These are phyloP conservation scores for Calonectria pauciramosa DNA, from an alignment of 2,329 filamentous ascomycete genomes.

Conservation along the genomic window DNA sequence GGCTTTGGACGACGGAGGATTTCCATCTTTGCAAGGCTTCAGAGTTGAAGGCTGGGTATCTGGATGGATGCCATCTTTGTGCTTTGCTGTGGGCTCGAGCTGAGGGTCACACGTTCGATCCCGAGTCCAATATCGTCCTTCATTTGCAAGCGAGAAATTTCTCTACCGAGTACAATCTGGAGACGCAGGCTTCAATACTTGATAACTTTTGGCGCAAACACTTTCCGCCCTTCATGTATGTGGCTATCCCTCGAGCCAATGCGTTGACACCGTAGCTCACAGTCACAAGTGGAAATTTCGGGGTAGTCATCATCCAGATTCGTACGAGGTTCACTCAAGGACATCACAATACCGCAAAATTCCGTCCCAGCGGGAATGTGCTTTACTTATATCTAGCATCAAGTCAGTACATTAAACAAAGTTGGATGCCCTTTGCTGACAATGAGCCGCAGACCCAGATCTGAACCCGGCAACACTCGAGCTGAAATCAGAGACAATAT, in stretches of 20 bases:
- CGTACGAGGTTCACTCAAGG: background rate
- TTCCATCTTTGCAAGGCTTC: background rate
- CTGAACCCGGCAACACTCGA: background rate
- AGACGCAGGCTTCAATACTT: background rate
- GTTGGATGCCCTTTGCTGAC: background rate
- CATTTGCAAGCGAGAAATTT: background rate
- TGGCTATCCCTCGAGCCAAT: background rate
- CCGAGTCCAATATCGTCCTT: background rate
- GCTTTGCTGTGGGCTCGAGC: constrained; percentile 11
- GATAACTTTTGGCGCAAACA: background rate
- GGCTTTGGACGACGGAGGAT: background rate
- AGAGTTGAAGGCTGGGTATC: constrained; percentile 3
- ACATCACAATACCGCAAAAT: background rate
- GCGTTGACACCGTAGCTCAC: background rate
- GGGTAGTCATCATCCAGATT: background rate
- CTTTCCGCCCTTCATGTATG: constrained; percentile 1
- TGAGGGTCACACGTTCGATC: background rate
- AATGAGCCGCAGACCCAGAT: background rate
- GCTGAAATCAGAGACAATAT: constrained; percentile 1
- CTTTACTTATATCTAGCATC: constrained; percentile 20
- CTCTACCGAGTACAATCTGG: background rate
- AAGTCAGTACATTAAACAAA: background rate
- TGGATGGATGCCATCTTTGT: constrained; percentile 14
- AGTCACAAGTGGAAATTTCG: background rate
- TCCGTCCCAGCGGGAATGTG: background rate